Percentiles rank a stretch among this genome's conserved stretches.
Conservation (phyloP, 2,329 filamentous ascomycete species). For the Phaeosphaeria sp. region DNA sequence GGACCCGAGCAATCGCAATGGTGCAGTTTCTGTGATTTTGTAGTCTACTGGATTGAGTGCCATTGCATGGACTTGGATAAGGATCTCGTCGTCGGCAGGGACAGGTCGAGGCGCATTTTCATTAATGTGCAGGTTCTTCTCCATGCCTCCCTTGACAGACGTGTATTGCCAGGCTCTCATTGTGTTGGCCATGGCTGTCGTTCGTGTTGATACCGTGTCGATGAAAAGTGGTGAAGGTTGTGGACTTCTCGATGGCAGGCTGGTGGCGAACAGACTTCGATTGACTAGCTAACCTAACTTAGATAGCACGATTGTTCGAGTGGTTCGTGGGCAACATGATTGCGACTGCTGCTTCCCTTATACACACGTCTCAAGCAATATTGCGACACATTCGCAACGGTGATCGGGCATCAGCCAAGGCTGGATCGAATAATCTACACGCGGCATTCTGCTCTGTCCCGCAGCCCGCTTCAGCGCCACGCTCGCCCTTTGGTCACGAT, state of each 20-base stretch:
- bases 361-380: background rate
- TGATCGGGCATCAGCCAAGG: background rate
- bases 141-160: conserved; percentile 54
- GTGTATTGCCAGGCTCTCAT: conserved; percentile 68
- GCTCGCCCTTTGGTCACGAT: background rate
- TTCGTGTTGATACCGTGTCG: background rate
- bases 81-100: conserved; percentile 53
- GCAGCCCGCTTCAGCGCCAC: background rate
- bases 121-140: conserved; percentile 60
- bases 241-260: background rate
- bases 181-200: conserved; percentile 32
- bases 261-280: background rate
- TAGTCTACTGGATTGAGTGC: conserved; percentile 70
- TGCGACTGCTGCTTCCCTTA: background rate
- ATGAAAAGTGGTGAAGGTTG: background rate
- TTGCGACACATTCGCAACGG: background rate
- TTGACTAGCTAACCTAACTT: too few species aligned
- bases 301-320: background rate
- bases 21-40: conserved; percentile 62
- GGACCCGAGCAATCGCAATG: conserved; percentile 42
- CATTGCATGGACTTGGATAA: conserved; percentile 62
- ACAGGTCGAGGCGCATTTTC: conserved; percentile 51
- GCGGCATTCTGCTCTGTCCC: background rate
- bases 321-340: background rate
- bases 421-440: background rate